Percentiles rank a stretch among this genome's conserved stretches.
These are phyloP conservation scores for Pestalotiopsis sp. DNA, from an alignment of 2,329 filamentous ascomycete genomes.

Conservation along the genomic window DNA sequence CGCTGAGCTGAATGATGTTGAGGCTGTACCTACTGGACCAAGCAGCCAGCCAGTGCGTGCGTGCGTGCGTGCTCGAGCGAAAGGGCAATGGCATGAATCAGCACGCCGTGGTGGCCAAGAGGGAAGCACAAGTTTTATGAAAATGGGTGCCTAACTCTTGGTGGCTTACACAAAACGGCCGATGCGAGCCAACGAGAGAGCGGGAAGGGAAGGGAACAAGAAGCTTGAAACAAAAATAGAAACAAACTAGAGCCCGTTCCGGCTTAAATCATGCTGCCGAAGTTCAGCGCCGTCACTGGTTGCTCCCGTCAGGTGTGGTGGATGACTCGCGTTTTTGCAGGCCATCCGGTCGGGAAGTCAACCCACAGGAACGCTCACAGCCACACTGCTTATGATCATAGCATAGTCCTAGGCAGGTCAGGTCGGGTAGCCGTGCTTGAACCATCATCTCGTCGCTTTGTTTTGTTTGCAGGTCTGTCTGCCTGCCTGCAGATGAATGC, in stretches of 20 bases:
- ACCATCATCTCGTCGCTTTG: neutral
- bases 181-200: too few relatives aligned
- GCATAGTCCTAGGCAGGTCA: neutral
- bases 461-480: neutral
- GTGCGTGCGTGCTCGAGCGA: neutral
- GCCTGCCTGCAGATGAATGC: neutral
- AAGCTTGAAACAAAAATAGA: constrained; percentile 13
- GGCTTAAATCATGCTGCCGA: neutral
- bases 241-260: constrained; percentile 1
- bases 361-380: constrained; percentile 8
- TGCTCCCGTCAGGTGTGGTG: neutral
- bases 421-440: too few relatives aligned
- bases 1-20: neutral
- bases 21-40: neutral
- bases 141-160: constrained; percentile 1
- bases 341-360: neutral
- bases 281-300: neutral
- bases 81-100: constrained; percentile 1
- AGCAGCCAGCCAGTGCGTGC: neutral
- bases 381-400: constrained; percentile 1
- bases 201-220: neutral
- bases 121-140: neutral
- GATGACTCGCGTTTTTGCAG: constrained; percentile 2
- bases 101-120: neutral
- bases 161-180: neutral